A percentile compares a stretch with the other conserved stretches of the same genome.
These are phyloP conservation scores for Apiospora koreana DNA, from an alignment of 2,329 filamentous ascomycete genomes.

Conservation along the genomic window DNA sequence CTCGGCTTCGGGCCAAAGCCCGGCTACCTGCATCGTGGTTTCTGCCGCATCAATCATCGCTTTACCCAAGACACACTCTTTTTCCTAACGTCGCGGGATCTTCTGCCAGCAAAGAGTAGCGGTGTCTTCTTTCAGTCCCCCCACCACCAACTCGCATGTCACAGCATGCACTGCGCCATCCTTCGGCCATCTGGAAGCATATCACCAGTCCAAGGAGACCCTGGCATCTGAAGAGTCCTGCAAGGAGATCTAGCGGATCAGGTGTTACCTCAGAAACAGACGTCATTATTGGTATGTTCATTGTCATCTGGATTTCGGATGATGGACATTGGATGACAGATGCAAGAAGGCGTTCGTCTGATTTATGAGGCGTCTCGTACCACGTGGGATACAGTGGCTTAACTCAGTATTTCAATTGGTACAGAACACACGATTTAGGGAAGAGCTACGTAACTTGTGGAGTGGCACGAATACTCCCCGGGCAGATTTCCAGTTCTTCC, in stretches of 20 bases:
- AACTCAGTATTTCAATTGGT: no score
- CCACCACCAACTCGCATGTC: neutral
- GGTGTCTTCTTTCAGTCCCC: neutral
- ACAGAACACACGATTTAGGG: neutral
- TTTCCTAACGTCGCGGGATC: neutral
- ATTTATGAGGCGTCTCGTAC: neutral
- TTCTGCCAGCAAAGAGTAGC: neutral
- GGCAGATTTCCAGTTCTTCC: neutral
- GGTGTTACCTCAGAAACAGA: neutral
- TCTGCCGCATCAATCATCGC: neutral
- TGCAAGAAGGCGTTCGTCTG: neutral
- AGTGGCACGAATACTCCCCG: neutral
- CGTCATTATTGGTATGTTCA: neutral
- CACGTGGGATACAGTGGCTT: neutral
- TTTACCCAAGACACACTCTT: neutral
- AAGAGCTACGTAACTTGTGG: neutral
- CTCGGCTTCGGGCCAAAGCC: neutral
- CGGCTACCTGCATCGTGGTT: neutral
- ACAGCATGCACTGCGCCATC: neutral
- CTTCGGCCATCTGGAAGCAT: neutral
- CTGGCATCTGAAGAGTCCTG: neutral
- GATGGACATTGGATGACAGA: neutral
- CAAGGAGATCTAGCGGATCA: neutral
- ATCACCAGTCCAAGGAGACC: neutral
- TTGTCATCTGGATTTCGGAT: neutral